A percentile compares a stretch with the other conserved stretches of the same genome.
These are phyloP conservation scores for Cyanodermella asteris DNA, from an alignment of 2,329 filamentous ascomycete genomes.

Conservation along the genomic window DNA sequence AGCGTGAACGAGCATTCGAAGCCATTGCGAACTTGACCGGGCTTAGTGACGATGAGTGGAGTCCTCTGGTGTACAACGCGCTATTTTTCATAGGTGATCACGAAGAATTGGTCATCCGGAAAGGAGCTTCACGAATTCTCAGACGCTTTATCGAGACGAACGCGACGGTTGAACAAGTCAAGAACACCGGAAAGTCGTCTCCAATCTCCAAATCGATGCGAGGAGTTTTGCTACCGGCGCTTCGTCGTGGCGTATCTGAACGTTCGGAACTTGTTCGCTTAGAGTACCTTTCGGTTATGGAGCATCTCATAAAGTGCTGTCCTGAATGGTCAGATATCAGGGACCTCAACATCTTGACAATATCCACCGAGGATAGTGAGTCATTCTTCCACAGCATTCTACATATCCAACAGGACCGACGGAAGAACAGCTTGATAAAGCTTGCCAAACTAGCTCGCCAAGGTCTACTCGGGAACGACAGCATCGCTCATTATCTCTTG, in stretches of 20 bases:
- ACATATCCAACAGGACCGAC: slow-evolving; percentile 69
- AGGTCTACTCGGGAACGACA: slow-evolving; percentile 47
- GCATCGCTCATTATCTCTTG: slow-evolving; percentile 69
- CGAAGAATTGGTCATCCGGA: slow-evolving; percentile 69
- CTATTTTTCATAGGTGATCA: slow-evolving; percentile 68
- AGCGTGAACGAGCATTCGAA: slow-evolving; percentile 55
- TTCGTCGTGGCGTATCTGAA: slow-evolving; percentile 57
- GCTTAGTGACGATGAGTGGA: slow-evolving; percentile 57
- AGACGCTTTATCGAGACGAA: slow-evolving; percentile 53
- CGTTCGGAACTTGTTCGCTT: slow-evolving; percentile 63
- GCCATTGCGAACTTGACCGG: slow-evolving; percentile 41
- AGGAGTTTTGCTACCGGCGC: slow-evolving; percentile 52
- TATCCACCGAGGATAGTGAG: slow-evolving; percentile 50
- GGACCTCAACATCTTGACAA: slow-evolving; percentile 52
- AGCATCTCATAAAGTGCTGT: slow-evolving; percentile 51
- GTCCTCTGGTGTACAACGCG: slow-evolving; percentile 71
- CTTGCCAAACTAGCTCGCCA: slow-evolving; percentile 46
- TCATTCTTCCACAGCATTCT: slow-evolving; percentile 88
- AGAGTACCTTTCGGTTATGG: slow-evolving; percentile 62
- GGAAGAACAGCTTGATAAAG: slow-evolving; percentile 61
- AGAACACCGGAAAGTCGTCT: no score
- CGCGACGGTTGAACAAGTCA: slow-evolving; percentile 36
- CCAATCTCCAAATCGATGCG: no score
- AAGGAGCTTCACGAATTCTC: slow-evolving; percentile 62
- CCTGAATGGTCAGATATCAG: slow-evolving; percentile 46